phyloP scores from a whole-genome alignment of 257 asterid genomes.

The Thymus quinquecostatus region DNA sequence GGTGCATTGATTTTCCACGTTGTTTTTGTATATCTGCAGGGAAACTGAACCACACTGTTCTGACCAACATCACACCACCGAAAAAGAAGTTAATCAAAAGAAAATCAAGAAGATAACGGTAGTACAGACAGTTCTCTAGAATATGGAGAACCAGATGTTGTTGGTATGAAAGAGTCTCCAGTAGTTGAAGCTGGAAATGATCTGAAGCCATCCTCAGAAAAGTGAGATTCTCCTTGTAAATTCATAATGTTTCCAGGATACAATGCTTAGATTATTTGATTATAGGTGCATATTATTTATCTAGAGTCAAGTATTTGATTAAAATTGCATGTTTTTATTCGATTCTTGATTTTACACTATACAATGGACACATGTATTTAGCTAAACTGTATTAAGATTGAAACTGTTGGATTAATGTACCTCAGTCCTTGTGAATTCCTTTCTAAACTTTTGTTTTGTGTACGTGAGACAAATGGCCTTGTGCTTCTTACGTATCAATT shows the following conservation, averaged over 20 bases:
- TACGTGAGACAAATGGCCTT: neutral
- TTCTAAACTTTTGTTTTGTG: constrained; percentile 13
- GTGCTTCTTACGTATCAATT: neutral
- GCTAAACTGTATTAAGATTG: constrained; percentile 3
- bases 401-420: neutral
- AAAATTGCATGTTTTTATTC: constrained; percentile 5
- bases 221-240: constrained; percentile 49
- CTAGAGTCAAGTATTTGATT: neutral
- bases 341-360: constrained; percentile 12
- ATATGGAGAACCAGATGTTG: constrained; percentile 32
- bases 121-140: constrained; percentile 39
- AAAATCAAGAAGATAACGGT: constrained; percentile 68
- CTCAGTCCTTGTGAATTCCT: neutral
- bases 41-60: constrained; percentile 31
- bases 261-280: neutral
- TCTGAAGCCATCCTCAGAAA: constrained; percentile 46
- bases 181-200: constrained; percentile 47
- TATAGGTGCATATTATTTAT: constrained; percentile 15
- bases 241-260: constrained; percentile 19
- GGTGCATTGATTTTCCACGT: neutral
- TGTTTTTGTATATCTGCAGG: constrained; percentile 32
- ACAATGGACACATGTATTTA: neutral
- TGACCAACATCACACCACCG: constrained; percentile 37
- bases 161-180: constrained; percentile 37
- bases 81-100: constrained; percentile 48